phyloP scores from a whole-genome alignment of 306 rosid genomes.

The Trifolium pratense region DNA sequence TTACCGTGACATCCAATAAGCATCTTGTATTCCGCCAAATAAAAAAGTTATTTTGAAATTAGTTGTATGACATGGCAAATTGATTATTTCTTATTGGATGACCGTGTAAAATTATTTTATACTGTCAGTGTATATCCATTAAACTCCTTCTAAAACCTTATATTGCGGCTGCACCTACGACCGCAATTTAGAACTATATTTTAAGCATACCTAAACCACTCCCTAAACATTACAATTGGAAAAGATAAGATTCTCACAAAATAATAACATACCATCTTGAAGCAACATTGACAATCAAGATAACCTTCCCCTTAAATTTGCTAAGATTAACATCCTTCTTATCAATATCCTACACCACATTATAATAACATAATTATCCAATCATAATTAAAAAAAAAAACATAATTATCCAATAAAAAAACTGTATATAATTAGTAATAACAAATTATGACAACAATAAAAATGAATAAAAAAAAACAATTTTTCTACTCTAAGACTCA shows the following conservation, averaged over 20 bases:
- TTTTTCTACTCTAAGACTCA: not conserved
- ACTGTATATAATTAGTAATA: no score
- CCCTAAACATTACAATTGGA: not conserved
- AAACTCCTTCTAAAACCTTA: not conserved
- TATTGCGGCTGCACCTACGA: not conserved
- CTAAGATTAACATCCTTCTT: constrained; percentile 74
- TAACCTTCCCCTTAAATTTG: constrained; percentile 93
- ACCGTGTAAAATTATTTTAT: no score
- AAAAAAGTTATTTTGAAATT: no score
- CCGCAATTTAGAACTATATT: not conserved
- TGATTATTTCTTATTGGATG: no score
- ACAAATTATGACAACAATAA: not conserved
- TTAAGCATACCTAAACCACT: not conserved
- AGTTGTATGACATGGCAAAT: no score
- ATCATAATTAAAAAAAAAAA: no score
- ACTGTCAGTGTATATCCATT: no score
- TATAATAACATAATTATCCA: constrained; percentile 15
- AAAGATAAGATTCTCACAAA: constrained; percentile 9
- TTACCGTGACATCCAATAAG: no score
- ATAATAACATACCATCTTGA: constrained; percentile 80
- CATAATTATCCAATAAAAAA: no score
- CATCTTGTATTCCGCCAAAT: no score
- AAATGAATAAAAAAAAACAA: not conserved
- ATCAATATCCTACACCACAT: constrained; percentile 82
- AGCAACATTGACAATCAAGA: constrained; percentile 95